phyloP scores from a whole-genome alignment of 305 asterid species.

The Fraxinus platypoda region DNA sequence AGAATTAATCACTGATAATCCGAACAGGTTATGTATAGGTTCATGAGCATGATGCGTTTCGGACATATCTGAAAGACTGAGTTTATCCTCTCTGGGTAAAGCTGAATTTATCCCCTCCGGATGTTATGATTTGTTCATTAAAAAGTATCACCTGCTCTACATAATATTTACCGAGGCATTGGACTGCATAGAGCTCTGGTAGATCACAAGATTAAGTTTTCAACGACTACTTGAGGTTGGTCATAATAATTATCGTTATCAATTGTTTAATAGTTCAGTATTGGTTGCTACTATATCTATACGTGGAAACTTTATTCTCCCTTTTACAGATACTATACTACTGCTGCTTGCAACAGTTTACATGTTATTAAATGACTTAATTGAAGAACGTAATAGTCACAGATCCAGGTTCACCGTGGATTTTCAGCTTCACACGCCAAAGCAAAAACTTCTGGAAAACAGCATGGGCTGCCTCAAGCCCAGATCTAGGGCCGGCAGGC shows the following conservation, averaged over 20 bases:
- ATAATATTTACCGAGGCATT: neutral
- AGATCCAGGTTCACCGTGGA: slow-evolving; percentile 35
- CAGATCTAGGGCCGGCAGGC: slow-evolving; percentile 36
- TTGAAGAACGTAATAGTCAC: slow-evolving; percentile 13
- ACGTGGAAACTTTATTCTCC: neutral
- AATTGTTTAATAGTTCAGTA: neutral
- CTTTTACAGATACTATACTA: neutral
- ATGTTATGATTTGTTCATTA: neutral
- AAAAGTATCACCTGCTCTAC: neutral
- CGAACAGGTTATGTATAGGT: neutral
- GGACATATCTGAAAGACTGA: neutral
- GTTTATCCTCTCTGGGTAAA: neutral
- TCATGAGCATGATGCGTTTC: neutral
- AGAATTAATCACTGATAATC: neutral
- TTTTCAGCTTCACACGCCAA: slow-evolving; percentile 41
- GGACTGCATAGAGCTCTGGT: neutral
- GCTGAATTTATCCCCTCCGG: neutral
- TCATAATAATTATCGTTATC: neutral
- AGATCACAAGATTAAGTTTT: neutral
- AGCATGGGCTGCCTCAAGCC: slow-evolving; percentile 37
- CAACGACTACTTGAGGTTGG: neutral
- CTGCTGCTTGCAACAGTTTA: slow-evolving; percentile 6
- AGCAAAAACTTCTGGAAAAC: slow-evolving; percentile 43
- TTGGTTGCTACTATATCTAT: neutral
- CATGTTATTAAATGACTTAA: slow-evolving; percentile 9